These are phyloP conservation scores for Aspergillus calidoustus DNA, from an alignment of 2,329 filamentous ascomycete genomes.

Conservation along the genomic window DNA sequence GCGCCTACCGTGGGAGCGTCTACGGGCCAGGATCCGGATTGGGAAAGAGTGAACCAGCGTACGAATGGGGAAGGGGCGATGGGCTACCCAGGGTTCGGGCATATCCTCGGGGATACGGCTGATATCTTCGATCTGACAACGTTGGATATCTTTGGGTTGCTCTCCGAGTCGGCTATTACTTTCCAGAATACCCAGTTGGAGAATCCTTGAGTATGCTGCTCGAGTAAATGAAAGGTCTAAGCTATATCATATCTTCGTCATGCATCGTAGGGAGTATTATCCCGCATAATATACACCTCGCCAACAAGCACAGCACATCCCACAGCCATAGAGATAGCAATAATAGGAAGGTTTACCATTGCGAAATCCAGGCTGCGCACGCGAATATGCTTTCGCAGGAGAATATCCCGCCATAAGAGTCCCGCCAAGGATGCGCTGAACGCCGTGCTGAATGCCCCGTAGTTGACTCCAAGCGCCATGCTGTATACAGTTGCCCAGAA, in stretches of 20 bases:
- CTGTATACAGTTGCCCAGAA: constrained; percentile 77
- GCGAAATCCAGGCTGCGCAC: constrained; percentile 69
- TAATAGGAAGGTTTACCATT: constrained; percentile 71
- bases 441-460: constrained; percentile 72
- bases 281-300: constrained; percentile 61
- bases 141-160: background rate
- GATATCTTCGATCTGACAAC: background rate
- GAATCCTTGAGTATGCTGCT: background rate
- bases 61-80: background rate
- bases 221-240: background rate
- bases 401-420: constrained; percentile 73
- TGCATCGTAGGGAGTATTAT: constrained; percentile 4
- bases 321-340: constrained; percentile 69
- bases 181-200: background rate
- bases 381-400: constrained; percentile 68
- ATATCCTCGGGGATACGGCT: background rate
- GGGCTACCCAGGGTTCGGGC: too few relatives aligned
- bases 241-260: background rate
- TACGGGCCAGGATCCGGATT: background rate
- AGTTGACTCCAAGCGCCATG: constrained; percentile 77
- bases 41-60: background rate
- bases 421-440: constrained; percentile 75
- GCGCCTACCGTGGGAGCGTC: background rate
- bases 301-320: constrained; percentile 66
- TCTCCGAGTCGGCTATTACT: background rate